A percentile compares a stretch with the other conserved stretches of the same genome.
These are phyloP conservation scores for Aegilops tauschii DNA, from an alignment of 176 grass and related monocot genomes.

Conservation along the genomic window DNA sequence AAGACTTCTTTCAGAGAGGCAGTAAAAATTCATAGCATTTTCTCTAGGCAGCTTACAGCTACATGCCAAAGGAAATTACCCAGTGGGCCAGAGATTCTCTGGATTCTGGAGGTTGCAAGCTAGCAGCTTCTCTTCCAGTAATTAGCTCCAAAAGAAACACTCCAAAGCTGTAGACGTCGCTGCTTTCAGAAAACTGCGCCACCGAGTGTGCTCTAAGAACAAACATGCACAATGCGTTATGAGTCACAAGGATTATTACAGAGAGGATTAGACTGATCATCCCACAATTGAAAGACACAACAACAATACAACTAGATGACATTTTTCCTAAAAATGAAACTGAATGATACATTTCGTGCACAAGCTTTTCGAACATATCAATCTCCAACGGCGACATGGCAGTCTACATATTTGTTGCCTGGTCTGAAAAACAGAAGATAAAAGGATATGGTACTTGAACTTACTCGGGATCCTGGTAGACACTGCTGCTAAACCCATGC, in stretches of 20 bases:
- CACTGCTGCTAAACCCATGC: constrained; percentile 43
- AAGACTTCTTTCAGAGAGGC: constrained; percentile 18
- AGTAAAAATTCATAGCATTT: constrained; percentile 8
- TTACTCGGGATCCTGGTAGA: constrained; percentile 87
- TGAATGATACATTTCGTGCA: neutral
- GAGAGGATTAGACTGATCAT: constrained; percentile 2
- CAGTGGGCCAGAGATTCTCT: constrained; percentile 63
- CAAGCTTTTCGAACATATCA: constrained; percentile 1
- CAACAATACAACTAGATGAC: neutral
- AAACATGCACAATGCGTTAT: constrained; percentile 20
- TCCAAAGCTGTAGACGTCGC: constrained; percentile 92
- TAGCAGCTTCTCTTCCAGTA: constrained; percentile 55
- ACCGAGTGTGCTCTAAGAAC: constrained; percentile 48
- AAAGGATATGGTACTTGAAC: constrained; percentile 10
- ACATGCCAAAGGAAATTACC: constrained; percentile 59
- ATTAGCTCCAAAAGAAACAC: constrained; percentile 96
- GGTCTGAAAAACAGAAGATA: constrained; percentile 20
- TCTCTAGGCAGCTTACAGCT: constrained; percentile 21
- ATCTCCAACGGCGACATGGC: neutral
- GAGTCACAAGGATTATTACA: neutral
- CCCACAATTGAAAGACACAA: neutral
- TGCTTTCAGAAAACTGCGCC: constrained; percentile 74
- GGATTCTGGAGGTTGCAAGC: constrained; percentile 48
- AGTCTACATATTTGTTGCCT: neutral
- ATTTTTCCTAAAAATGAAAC: neutral